These are phyloP conservation scores for Solanum okadae DNA, from an alignment of 257 asterid species.

Conservation along the genomic window DNA sequence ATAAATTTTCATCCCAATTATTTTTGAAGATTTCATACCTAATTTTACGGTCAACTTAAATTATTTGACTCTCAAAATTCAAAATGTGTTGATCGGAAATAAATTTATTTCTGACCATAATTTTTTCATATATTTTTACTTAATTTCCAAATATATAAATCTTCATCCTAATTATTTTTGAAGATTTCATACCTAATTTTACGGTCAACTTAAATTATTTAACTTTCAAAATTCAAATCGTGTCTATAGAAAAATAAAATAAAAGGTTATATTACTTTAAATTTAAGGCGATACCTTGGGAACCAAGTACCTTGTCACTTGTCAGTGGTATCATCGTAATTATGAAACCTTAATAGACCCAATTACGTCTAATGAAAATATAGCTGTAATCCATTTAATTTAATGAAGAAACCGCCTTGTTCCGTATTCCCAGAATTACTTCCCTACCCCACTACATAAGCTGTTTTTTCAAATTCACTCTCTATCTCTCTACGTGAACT, in stretches of 20 bases:
- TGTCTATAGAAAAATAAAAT: background rate
- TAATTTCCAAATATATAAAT: background rate
- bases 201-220: too few species aligned
- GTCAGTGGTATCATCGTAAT: conserved; percentile 30
- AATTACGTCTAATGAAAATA: conserved; percentile 8
- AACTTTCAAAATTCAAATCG: fast-evolving
- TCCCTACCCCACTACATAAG: background rate
- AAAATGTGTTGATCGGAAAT: fast-evolving
- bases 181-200: too few species aligned
- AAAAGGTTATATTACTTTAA: too few species aligned
- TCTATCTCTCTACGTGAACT: background rate
- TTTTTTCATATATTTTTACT: too few species aligned
- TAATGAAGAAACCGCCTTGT: conserved; percentile 19
- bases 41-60: too few species aligned
- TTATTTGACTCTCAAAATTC: background rate
- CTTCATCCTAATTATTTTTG: background rate
- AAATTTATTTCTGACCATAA: too few species aligned
- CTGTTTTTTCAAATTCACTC: background rate
- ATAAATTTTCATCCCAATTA: background rate
- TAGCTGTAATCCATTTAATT: conserved; percentile 26
- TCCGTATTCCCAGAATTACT: conserved; percentile 29
- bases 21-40: background rate
- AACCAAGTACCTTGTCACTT: conserved; percentile 10
- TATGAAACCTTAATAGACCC: background rate
- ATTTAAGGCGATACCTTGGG: background rate